Evolutionary conservation across 208 protist genomes (phyloP), one percentile per base, ranked within the genome.

Genomic region (Leishmania tropica): DNA sequence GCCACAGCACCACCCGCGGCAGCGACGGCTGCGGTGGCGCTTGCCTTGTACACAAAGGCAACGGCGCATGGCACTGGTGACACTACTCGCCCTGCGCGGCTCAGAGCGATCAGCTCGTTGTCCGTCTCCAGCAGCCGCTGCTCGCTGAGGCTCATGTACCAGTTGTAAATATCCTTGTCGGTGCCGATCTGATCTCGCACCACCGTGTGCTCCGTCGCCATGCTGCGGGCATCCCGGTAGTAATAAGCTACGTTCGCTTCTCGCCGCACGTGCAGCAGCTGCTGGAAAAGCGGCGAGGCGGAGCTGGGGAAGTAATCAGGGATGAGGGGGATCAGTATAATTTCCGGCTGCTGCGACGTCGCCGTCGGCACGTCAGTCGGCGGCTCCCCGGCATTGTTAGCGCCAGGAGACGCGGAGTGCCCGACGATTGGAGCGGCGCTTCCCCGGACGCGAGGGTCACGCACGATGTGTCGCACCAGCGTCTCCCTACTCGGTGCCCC

Each of bases 101-200:
- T 83, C 68, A 93, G 80, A 3, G 84, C 86, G 35, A 92, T 80
- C 19, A 93, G 81, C 70, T 93, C 90, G 76, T 81, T 90, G 74
- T 95, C 90, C 40, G 90, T 93, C 78, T 93, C 87, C 65, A 95
- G 81, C 13, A 95, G 58, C 17, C 87, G 85, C 84, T 95, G 84
- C 42, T 87, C 88, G 74, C 88, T 87, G 15, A 93, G 78, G 56
- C 85, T 87, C 87, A 95, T 92, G 85, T 91, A 95, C 79, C 80
- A 86, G 70, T 85, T 87, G 85, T 92, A 95, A 3, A 93, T 73
- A 28, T 91, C 89, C 77, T 82, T 75, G 75, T 92, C 89, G 5
- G 80, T 84, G 35, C 85, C 53, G 73, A 78, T 51, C 47, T 81
- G 40, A 56, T 47, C 71, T 37, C 48, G 83, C 67, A 83, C 81